Conservation (phyloP, 176 grass and related monocot species). For the Triticum urartu region DNA sequence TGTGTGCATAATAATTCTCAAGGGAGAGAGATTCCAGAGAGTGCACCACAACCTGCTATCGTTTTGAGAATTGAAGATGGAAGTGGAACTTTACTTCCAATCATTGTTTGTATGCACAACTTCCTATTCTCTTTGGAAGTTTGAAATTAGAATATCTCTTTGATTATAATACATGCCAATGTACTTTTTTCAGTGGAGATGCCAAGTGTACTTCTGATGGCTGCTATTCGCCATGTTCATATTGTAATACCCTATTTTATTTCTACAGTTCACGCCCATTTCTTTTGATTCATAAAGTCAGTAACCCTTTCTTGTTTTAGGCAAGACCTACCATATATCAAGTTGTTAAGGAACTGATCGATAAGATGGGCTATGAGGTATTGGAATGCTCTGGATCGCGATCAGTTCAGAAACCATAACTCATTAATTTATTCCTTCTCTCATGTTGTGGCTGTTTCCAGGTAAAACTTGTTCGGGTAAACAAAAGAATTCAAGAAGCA, state of each 20-base stretch:
- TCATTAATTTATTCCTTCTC: neutral
- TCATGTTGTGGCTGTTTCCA: conserved; percentile 25
- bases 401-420: neutral
- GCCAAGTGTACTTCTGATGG: conserved; percentile 93
- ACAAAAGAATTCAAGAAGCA: conserved; percentile 89
- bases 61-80: conserved; percentile 96
- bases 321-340: conserved; percentile 92
- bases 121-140: conserved; percentile 4
- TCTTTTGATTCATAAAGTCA: conserved; percentile 2
- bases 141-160: neutral
- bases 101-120: conserved; percentile 86
- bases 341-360: conserved; percentile 82
- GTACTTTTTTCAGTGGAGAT: conserved; percentile 73
- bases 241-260: conserved; percentile 63
- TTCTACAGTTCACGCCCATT: neutral
- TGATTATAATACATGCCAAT: conserved; percentile 7
- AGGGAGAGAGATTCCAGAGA: conserved; percentile 72
- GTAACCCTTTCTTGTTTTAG: conserved; percentile 38
- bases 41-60: conserved; percentile 82
- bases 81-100: conserved; percentile 84
- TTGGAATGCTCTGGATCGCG: neutral
- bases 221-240: conserved; percentile 89
- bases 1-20: conserved; percentile 79
- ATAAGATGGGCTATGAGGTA: conserved; percentile 87
- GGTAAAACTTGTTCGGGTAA: conserved; percentile 86